Percentiles rank a stretch among this genome's conserved stretches.
Evolutionary conservation across 305 asterid species (phyloP).

Genomic region (Fraxinus sp.): DNA sequence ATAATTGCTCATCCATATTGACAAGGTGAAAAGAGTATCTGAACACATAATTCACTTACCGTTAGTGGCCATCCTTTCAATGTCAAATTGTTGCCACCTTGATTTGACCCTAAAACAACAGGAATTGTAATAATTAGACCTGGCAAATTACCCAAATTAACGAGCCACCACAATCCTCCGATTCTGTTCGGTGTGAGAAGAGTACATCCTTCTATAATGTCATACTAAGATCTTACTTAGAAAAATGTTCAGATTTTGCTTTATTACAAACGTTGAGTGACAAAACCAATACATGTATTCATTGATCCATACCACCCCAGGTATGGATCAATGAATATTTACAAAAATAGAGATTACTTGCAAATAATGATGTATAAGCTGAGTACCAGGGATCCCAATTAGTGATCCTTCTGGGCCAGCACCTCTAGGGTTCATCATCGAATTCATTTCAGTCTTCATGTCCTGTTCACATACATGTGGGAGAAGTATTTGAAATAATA

Average conservation of each 20-base stretch:
- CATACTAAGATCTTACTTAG: slow-evolving; percentile 3
- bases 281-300: slow-evolving; percentile 4
- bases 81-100: slow-evolving; percentile 90
- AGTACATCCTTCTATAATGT: slow-evolving; percentile 17
- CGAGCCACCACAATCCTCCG: background rate
- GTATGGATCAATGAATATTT: background rate
- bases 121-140: slow-evolving; percentile 22
- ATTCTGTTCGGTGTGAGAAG: background rate
- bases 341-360: slow-evolving; percentile 9
- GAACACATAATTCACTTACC: slow-evolving; percentile 35
- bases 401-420: slow-evolving; percentile 88
- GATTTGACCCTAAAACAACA: slow-evolving; percentile 78
- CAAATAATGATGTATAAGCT: background rate
- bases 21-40: slow-evolving; percentile 9
- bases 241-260: slow-evolving; percentile 12
- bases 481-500: background rate
- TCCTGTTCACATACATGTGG: slow-evolving; percentile 49
- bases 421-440: slow-evolving; percentile 71
- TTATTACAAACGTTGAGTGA: background rate
- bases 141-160: slow-evolving; percentile 13
- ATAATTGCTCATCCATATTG: background rate
- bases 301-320: background rate
- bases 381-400: slow-evolving; percentile 84
- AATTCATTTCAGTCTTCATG: slow-evolving; percentile 83
- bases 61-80: slow-evolving; percentile 99